Conservation (phyloP, 2,329 filamentous ascomycete species). For the Coniosporium tulheliwenetii region DNA sequence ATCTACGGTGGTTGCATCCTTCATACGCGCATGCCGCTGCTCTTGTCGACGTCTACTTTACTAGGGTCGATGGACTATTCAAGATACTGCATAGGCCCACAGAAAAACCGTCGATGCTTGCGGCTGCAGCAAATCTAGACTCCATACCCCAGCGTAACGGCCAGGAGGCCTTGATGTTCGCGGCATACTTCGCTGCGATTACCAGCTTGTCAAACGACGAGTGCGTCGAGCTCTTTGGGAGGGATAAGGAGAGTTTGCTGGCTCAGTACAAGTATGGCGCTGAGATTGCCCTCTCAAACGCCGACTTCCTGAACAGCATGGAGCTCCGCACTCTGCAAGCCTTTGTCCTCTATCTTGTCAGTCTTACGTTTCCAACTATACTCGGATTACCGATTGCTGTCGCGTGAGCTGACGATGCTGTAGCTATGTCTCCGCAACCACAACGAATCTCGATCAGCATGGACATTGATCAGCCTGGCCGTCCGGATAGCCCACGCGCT, state of each 20-base stretch:
- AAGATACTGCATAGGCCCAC: conserved; percentile 14
- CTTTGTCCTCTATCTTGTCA: conserved; percentile 12
- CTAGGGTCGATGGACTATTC: conserved; percentile 13
- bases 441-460: conserved; percentile 12
- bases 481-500: conserved; percentile 17
- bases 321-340: conserved; percentile 16
- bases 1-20: conserved; percentile 5
- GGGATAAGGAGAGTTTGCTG: conserved; percentile 7
- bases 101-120: conserved; percentile 2
- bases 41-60: conserved; percentile 10
- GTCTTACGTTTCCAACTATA: neutral
- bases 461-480: conserved; percentile 14
- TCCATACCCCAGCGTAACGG: neutral
- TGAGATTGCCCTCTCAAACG: conserved; percentile 14
- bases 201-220: conserved; percentile 14
- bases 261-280: conserved; percentile 10
- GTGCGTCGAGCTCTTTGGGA: conserved; percentile 7
- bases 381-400: no score
- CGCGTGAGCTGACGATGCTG: no score
- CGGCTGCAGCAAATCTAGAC: conserved; percentile 8
- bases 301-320: conserved; percentile 14
- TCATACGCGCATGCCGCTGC: conserved; percentile 4
- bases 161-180: conserved; percentile 10
- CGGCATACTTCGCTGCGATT: conserved; percentile 14
- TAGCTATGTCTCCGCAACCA: conserved; percentile 4